Conservation (phyloP, 1,284 basidiomycete species). For the Cryptococcus wingfieldii region DNA sequence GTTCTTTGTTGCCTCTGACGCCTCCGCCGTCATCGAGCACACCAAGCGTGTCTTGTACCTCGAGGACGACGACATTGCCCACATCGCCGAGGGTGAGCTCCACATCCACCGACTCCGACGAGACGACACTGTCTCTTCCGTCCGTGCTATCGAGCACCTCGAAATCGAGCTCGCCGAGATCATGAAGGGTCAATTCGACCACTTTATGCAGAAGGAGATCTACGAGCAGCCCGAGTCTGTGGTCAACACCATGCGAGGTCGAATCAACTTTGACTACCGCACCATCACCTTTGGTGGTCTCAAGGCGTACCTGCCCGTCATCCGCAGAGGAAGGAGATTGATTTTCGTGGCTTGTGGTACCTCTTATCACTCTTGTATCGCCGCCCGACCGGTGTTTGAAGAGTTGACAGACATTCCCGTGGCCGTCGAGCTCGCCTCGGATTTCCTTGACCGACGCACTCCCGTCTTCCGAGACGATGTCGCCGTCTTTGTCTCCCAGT, state of each 20-base stretch:
- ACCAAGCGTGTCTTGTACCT: slow-evolving; percentile 98
- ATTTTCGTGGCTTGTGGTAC: slow-evolving; percentile 98
- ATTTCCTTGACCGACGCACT: slow-evolving; percentile 98
- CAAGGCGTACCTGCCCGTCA: slow-evolving; percentile 90
- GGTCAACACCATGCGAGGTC: slow-evolving; percentile 99
- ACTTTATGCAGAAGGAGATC: slow-evolving; percentile 99
- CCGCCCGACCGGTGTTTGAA: slow-evolving; percentile 89
- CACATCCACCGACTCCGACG: slow-evolving; percentile 98
- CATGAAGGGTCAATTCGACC: slow-evolving; percentile 99
- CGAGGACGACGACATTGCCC: slow-evolving; percentile 98
- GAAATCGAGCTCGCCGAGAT: slow-evolving; percentile 99
- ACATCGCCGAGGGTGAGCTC: slow-evolving; percentile 92
- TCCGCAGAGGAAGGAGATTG: slow-evolving; percentile 89
- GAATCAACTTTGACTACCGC: slow-evolving; percentile 96
- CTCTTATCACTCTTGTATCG: slow-evolving; percentile 94
- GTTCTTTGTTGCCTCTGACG: slow-evolving; percentile 98
- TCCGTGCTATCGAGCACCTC: slow-evolving; percentile 95
- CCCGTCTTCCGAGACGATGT: slow-evolving; percentile 99
- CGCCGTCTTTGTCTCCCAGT: slow-evolving; percentile 94
- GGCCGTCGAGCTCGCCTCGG: slow-evolving; percentile 89
- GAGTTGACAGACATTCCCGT: slow-evolving; percentile 99
- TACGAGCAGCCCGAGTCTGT: slow-evolving; percentile 99
- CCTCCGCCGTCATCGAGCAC: slow-evolving; percentile 94
- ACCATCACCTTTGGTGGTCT: slow-evolving; percentile 92
- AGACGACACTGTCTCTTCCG: slow-evolving; percentile 71